These are phyloP conservation scores for Alternaria sp. DNA, from an alignment of 2,329 filamentous ascomycete species.

Conservation along the genomic window DNA sequence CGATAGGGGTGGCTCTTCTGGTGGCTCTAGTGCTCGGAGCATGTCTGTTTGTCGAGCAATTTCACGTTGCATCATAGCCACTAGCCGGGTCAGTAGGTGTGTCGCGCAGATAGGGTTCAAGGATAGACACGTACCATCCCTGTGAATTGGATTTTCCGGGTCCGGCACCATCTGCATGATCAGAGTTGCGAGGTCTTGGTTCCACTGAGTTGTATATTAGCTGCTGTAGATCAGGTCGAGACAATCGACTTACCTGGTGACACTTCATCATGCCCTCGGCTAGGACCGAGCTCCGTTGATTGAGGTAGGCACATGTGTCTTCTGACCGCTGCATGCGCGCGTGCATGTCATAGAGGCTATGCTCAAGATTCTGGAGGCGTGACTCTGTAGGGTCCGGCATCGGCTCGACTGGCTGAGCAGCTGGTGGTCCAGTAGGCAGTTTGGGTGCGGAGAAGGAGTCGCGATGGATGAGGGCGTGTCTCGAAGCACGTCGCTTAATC, in stretches of 20 bases:
- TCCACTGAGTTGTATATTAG: slow-evolving; percentile 67
- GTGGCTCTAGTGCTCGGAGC: slow-evolving; percentile 64
- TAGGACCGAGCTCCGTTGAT: slow-evolving; percentile 80
- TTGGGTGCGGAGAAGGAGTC: slow-evolving; percentile 85
- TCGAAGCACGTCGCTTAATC: slow-evolving; percentile 92
- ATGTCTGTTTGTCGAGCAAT: slow-evolving; percentile 69
- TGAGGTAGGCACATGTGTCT: slow-evolving; percentile 81
- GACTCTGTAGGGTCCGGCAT: slow-evolving; percentile 82
- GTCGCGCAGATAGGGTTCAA: slow-evolving; percentile 33
- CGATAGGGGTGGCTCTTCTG: slow-evolving; percentile 68
- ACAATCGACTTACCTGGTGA: slow-evolving; percentile 64
- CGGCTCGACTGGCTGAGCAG: slow-evolving; percentile 84
- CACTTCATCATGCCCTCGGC: slow-evolving; percentile 81
- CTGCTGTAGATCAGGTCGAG: slow-evolving; percentile 26
- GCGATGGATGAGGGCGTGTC: slow-evolving; percentile 91
- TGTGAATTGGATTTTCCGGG: slow-evolving; percentile 78
- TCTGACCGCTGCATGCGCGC: slow-evolving; percentile 81
- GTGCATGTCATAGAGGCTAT: slow-evolving; percentile 82
- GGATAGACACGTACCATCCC: slow-evolving; percentile 73
- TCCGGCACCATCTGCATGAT: slow-evolving; percentile 78
- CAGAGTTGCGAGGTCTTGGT: slow-evolving; percentile 81
- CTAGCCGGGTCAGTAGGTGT: slow-evolving; percentile 47
- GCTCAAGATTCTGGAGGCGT: slow-evolving; percentile 78
- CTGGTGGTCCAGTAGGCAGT: slow-evolving; percentile 73
- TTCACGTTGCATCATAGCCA: slow-evolving; percentile 66